Conservation (phyloP, 2,329 filamentous ascomycete species). For the Colletotrichum agaves region DNA sequence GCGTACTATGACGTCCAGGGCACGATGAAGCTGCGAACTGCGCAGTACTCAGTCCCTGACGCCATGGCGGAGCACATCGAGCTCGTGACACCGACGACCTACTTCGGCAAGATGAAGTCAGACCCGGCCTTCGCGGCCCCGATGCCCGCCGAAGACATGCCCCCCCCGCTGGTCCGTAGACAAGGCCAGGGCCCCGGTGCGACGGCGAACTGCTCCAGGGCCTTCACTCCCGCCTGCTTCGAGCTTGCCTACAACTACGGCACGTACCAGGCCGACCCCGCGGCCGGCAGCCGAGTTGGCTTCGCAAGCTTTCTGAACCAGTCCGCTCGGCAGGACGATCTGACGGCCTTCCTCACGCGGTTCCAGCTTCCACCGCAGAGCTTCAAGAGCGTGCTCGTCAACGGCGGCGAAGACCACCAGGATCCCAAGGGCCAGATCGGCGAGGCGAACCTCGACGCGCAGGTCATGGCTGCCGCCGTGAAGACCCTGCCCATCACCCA, state of each 20-base stretch:
- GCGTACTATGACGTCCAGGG: conserved; percentile 52
- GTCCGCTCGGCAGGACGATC: conserved; percentile 58
- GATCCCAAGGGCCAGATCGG: conserved; percentile 47
- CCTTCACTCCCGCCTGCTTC: conserved; percentile 59
- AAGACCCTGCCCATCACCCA: conserved; percentile 42
- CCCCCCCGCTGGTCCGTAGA: conserved; percentile 14
- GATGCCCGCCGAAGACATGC: conserved; percentile 3
- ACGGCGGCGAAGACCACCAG: conserved; percentile 54
- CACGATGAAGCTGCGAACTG: conserved; percentile 47
- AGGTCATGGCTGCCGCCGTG: conserved; percentile 69
- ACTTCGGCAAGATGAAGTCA: conserved; percentile 51
- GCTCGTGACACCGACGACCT: conserved; percentile 58
- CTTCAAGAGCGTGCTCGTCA: conserved; percentile 54
- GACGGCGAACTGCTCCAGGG: conserved; percentile 42
- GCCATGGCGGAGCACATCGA: conserved; percentile 52
- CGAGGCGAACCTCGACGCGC: conserved; percentile 73
- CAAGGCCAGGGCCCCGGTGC: conserved; percentile 36
- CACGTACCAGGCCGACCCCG: conserved; percentile 55
- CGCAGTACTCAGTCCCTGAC: conserved; percentile 45
- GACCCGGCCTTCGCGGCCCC: conserved; percentile 25
- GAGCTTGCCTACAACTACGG: conserved; percentile 60
- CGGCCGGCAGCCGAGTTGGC: conserved; percentile 58
- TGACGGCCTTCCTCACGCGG: conserved; percentile 48
- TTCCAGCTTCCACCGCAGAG: conserved; percentile 56
- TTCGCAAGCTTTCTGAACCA: conserved; percentile 64